phyloP scores from a whole-genome alignment of 371 early-diverging fungal genomes.

The Mortierella sp. region DNA sequence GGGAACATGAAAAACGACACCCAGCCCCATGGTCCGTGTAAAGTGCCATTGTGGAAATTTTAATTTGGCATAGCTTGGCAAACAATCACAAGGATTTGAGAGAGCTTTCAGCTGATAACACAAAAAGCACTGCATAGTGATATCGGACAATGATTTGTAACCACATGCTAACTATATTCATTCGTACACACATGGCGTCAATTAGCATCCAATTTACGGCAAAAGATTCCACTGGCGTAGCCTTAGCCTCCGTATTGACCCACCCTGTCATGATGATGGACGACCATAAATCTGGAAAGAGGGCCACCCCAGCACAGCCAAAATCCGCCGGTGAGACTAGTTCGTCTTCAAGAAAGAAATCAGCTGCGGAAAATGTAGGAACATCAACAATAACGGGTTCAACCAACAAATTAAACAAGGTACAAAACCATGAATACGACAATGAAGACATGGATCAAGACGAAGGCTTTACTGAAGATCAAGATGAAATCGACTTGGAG shows the following conservation, averaged over 20 bases:
- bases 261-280: conserved; percentile 97
- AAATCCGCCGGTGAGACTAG: conserved; percentile 16
- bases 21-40: conserved; percentile 6
- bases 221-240: conserved; percentile 75
- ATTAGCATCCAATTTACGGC: conserved; percentile 80
- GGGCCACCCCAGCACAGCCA: conserved; percentile 38
- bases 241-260: conserved; percentile 85
- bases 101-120: conserved; percentile 28
- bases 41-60: conserved; percentile 4
- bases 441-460: conserved; percentile 47
- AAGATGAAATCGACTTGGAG: conserved; percentile 48
- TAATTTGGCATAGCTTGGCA: conserved; percentile 31
- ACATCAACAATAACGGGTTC: not conserved
- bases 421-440: conserved; percentile 23
- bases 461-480: conserved; percentile 31
- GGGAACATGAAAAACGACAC: not conserved
- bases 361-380: not conserved
- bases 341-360: conserved; percentile 22
- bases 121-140: not conserved
- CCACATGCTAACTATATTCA: conserved; percentile 11
- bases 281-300: conserved; percentile 93
- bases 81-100: conserved; percentile 21
- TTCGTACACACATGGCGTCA: conserved; percentile 6
- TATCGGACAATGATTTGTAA: not conserved
- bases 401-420: not conserved